Percentiles rank a stretch among this genome's conserved stretches.
Conservation (phyloP, 169 alveolate species). For the Plasmodium adleri region DNA sequence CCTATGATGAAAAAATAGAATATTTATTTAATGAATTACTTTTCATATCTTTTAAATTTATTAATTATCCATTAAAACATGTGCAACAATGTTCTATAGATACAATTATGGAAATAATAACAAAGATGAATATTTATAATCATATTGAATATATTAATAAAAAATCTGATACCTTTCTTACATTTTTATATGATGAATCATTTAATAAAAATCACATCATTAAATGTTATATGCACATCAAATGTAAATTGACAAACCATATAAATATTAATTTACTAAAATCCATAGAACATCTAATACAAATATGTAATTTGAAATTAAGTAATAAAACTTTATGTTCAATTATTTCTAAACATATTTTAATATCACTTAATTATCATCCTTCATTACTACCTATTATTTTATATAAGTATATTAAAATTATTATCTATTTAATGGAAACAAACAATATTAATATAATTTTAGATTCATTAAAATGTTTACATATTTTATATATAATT, state of each 20-base stretch:
- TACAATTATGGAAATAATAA: not conserved
- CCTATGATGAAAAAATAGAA: constrained; percentile 23
- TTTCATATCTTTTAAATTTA: constrained; percentile 56
- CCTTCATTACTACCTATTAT: constrained; percentile 33
- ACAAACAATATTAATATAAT: constrained; percentile 31
- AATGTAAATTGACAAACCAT: constrained; percentile 47
- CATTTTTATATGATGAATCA: constrained; percentile 31
- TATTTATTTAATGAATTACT: constrained; percentile 35
- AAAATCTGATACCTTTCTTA: constrained; percentile 28
- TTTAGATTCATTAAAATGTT: constrained; percentile 42
- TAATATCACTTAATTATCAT: constrained; percentile 31
- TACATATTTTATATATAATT: constrained; percentile 29
- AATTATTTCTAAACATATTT: constrained; percentile 39
- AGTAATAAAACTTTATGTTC: constrained; percentile 34
- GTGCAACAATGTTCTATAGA: constrained; percentile 16
- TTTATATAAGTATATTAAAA: constrained; percentile 51
- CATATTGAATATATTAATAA: constrained; percentile 25
- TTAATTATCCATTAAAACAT: constrained; percentile 38
- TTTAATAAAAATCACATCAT: constrained; percentile 28
- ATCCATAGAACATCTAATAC: constrained; percentile 39
- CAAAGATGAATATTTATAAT: constrained; percentile 27
- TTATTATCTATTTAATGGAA: constrained; percentile 37
- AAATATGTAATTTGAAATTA: constrained; percentile 21
- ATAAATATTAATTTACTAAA: constrained; percentile 20
- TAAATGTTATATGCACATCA: constrained; percentile 26